Base-by-base conservation (phyloP, 148 eudicot genomes). In the Rhododendron simsii region DNA sequence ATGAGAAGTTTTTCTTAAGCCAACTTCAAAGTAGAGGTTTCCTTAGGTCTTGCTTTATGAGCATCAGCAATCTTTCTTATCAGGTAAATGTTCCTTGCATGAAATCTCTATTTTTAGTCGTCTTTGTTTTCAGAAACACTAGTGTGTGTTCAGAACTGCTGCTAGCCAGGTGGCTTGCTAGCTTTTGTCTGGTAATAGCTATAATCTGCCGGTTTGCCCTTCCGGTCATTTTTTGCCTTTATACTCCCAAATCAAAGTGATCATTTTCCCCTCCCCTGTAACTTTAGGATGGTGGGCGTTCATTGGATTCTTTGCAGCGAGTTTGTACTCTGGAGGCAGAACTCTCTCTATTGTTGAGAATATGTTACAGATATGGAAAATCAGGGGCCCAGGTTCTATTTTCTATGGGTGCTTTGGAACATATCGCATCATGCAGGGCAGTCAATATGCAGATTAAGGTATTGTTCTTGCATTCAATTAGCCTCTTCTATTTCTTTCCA, bases 21-120 rank as follows among this genome's bases (percentile, higher is more conserved):
- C 98, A 95, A 93, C 94, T 97, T 87, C 98, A 97, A 88, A 97
- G 98, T 87, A 93, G 99, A 93, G 99, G 98, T 83, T 97, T 97
- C 89, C 92, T 97, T 76, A 93, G 99, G 89, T 92, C 94, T 81
- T 97, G 99, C 92, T 90, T 97, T 75, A 91, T 88, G 89, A 95
- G 90, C 91, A 93, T 97, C 92, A 93, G 95, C 87, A 97, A 92
- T 88, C 87, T 91, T 82, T 92, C 98, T 45, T 91, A 85, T 87
- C 95, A 93, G 99, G 99, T 95, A 82, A 61, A 87, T 87, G 57
- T 67, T 79, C 26, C 30, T 80, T 7, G 65, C 45, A 30, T 82
- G 69, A 41, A 23, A 7, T 39, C 30, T 28, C 10, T 28, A 16
- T 75, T 30, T 61, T n/a, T 9, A 51, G 20, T 53, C 8, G 0